These are phyloP conservation scores for Paramecium biaurelia DNA, from an alignment of 73 alveolate species.

Conservation along the genomic window DNA sequence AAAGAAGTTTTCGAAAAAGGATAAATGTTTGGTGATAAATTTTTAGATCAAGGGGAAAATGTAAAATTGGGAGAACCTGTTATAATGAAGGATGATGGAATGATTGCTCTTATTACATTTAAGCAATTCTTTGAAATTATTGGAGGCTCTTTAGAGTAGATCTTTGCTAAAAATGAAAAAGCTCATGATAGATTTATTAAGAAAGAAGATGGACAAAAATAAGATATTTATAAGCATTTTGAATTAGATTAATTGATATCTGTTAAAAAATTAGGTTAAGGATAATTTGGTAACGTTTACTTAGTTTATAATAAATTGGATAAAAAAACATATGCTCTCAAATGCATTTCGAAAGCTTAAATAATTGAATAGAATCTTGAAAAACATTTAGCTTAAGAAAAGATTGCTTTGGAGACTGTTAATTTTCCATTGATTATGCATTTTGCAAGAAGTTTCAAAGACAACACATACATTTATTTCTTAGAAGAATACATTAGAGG, in stretches of 20 bases:
- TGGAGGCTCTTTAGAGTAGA: conserved; percentile 59
- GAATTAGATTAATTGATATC: conserved; percentile 54
- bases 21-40: conserved; percentile 43
- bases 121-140: conserved; percentile 47
- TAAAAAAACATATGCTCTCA: conserved; percentile 61
- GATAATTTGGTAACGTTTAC: conserved; percentile 71
- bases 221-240: conserved; percentile 55
- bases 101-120: conserved; percentile 14
- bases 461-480: conserved; percentile 63
- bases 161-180: conserved; percentile 50
- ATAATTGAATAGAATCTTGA: conserved; percentile 49
- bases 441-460: conserved; percentile 70
- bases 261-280: conserved; percentile 59
- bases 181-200: conserved; percentile 61
- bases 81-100: conserved; percentile 48
- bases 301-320: conserved; percentile 60
- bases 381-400: conserved; percentile 60
- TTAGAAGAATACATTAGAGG: conserved; percentile 67
- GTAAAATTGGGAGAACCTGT: background rate
- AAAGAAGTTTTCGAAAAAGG: background rate
- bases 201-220: conserved; percentile 55
- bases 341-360: conserved; percentile 62
- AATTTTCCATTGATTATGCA: conserved; percentile 68
- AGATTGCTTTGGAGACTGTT: conserved; percentile 50
- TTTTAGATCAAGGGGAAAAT: conserved; percentile 2